Evolutionary conservation across 257 asterid genomes (phyloP).

Genomic region (Nicotiana knightiana): DNA sequence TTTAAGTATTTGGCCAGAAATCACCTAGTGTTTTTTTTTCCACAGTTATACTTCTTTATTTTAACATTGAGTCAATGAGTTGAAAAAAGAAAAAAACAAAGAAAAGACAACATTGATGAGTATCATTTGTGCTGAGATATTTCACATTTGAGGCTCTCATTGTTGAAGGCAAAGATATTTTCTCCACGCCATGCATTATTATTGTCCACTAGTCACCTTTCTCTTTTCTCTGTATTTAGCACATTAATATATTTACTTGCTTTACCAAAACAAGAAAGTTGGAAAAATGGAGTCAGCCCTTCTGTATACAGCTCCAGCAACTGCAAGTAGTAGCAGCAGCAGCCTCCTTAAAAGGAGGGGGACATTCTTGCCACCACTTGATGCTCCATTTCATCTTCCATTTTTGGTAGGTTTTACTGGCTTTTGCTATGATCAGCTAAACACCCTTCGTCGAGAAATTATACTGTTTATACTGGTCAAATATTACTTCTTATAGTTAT

Average conservation of each 20-base stretch:
- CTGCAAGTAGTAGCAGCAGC: constrained; percentile 18
- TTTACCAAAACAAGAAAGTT: neutral
- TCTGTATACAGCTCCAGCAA: constrained; percentile 32
- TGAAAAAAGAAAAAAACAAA: neutral
- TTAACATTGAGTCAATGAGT: neutral
- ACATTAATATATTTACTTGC: neutral
- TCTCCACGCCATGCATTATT: constrained; percentile 1
- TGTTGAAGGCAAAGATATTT: constrained; percentile 27
- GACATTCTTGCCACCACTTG: neutral
- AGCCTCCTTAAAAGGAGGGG: constrained; percentile 5
- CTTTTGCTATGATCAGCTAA: neutral
- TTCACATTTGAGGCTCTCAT: constrained; percentile 24
- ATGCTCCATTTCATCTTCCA: constrained; percentile 16
- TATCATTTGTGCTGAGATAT: neutral
- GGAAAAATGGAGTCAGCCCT: constrained; percentile 29
- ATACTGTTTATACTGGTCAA: no score
- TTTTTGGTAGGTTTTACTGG: constrained; percentile 33
- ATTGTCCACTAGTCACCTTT: constrained; percentile 3
- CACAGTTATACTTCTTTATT: neutral
- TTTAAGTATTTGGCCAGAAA: no score
- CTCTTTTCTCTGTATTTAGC: neutral
- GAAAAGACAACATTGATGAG: neutral
- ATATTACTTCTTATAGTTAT: no score
- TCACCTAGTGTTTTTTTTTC: no score
- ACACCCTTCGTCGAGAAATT: no score